Base-by-base conservation (phyloP, 2,329 filamentous ascomycete species). In the Pseudopithomyces maydicus region DNA sequence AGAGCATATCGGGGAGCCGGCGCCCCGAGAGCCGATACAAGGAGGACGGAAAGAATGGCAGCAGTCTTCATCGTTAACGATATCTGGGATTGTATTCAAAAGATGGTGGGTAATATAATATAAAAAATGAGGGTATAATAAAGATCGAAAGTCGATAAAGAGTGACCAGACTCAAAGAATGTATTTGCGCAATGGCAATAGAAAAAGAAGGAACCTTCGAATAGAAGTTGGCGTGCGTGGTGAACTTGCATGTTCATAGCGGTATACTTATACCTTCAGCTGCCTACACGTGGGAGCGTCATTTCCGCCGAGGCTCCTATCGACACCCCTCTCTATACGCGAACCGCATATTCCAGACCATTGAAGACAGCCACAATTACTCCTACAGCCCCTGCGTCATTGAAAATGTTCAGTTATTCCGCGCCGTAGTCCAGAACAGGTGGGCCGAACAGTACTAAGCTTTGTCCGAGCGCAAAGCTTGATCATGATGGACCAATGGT, bases 131-230 rank as follows among this genome's bases (percentile, higher is more conserved):
- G 22, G 35, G 38, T 42, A 51, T 51, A 50, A 52, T 53, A 56
- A 58, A 55, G 47, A 54, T 10, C 49, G 55, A 44, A 50, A 32
- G 20, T 14, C 22, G 33, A 54, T 43, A 66, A 63, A 50, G 67
- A 70, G 66, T 70, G 61, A 68, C 66, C 66, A 66, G 65, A 67
- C 65, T 68, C 66, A 66, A 68, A 65, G 65, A 70, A 65, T 64
- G 65, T 65, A 66, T 63, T 29, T 42, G 45, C 43, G 54, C 58
- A 51, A 54, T 62, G 48, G 60, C 54, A 57, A 41, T 41, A 55
- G 52, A 35, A 56, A 57, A 57, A 41, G 51, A 47, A 55, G 44
- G 44, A 51, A 29, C 19, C 17, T 39, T 33, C 20, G 35, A 20
- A 44, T 39, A 39, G 19, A 23, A 47, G 38, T n/a, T 45, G 49